phyloP scores from a whole-genome alignment of 208 protist genomes.

The Eutreptiella sp. region DNA sequence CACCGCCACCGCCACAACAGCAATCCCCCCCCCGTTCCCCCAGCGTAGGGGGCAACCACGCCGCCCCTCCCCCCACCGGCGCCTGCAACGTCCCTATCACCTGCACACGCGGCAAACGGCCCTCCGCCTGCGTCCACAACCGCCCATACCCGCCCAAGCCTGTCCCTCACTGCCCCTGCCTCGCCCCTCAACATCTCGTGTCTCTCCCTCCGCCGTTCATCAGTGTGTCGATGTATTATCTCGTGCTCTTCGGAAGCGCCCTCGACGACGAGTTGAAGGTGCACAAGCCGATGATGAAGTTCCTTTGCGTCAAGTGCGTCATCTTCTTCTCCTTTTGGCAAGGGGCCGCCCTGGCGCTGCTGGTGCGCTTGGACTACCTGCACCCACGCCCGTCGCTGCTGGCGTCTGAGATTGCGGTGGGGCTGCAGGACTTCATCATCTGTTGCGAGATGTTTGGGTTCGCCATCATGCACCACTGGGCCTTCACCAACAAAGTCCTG shows the following conservation, averaged over 20 bases:
- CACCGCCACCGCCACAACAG: too few relatives aligned
- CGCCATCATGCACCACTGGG: conserved; percentile 61
- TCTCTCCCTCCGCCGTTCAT: too few relatives aligned
- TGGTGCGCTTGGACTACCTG: conserved; percentile 36
- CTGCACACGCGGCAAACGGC: too few relatives aligned
- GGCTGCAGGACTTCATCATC: conserved; percentile 71
- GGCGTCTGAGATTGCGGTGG: conserved; percentile 43
- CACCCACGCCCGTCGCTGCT: conserved; percentile 34
- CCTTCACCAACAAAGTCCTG: conserved; percentile 60
- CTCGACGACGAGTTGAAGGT: conserved; percentile 66
- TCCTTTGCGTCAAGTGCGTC: conserved; percentile 74
- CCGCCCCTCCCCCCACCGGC: too few relatives aligned
- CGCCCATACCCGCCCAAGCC: not conserved
- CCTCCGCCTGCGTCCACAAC: not conserved
- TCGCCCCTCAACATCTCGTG: conserved; percentile 3
- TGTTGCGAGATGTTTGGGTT: conserved; percentile 72
- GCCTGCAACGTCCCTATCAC: too few relatives aligned
- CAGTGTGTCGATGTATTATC: conserved; percentile 69
- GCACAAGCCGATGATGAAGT: conserved; percentile 69
- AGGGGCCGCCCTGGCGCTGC: conserved; percentile 53
- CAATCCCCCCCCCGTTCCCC: too few relatives aligned
- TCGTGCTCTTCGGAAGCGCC: conserved; percentile 74
- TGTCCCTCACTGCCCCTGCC: not conserved
- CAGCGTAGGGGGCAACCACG: too few relatives aligned
- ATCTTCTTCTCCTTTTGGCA: conserved; percentile 82